Evolutionary conservation across 495 filamentous ascomycete genomes (phyloP).

Genomic region (Achaetomiella virescens): DNA sequence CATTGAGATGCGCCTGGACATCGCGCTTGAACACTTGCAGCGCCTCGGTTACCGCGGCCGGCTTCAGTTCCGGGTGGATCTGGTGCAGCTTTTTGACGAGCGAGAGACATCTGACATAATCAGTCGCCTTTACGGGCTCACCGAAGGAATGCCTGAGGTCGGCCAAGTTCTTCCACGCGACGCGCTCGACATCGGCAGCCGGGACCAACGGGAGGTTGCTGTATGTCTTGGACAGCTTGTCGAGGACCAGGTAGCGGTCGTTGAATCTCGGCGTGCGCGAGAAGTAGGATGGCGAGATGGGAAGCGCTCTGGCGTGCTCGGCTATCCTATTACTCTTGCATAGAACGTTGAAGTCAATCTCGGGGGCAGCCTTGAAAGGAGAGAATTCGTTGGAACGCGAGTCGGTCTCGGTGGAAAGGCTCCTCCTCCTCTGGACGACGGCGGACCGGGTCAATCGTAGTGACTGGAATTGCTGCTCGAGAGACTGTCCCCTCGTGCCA

Average conservation of each 20-base stretch:
- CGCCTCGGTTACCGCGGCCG: slow-evolving; percentile 55
- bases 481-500: slow-evolving; percentile 18
- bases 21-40: slow-evolving; percentile 67
- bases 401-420: slow-evolving; percentile 19
- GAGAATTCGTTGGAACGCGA: not conserved
- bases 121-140: slow-evolving; percentile 69
- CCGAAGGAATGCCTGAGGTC: slow-evolving; percentile 70
- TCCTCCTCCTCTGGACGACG: slow-evolving; percentile 7
- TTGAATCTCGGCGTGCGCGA: slow-evolving; percentile 77
- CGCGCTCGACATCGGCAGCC: slow-evolving; percentile 58
- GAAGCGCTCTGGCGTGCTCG: slow-evolving; percentile 60
- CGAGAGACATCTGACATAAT: slow-evolving; percentile 68
- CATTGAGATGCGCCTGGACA: slow-evolving; percentile 60
- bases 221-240: slow-evolving; percentile 62
- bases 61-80: slow-evolving; percentile 76
- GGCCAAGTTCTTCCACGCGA: slow-evolving; percentile 75
- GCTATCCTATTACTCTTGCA: slow-evolving; percentile 1
- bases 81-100: slow-evolving; percentile 74
- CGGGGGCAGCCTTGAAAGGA: slow-evolving; percentile 19
- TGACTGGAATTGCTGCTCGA: slow-evolving; percentile 25
- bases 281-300: slow-evolving; percentile 88
- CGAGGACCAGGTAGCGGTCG: slow-evolving; percentile 71
- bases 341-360: slow-evolving; percentile 12
- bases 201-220: slow-evolving; percentile 62
- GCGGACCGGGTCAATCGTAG: slow-evolving; percentile 15